Evolutionary conservation across 768 basidiomycete genomes (phyloP).

Genomic region (Astraeus odoratus): DNA sequence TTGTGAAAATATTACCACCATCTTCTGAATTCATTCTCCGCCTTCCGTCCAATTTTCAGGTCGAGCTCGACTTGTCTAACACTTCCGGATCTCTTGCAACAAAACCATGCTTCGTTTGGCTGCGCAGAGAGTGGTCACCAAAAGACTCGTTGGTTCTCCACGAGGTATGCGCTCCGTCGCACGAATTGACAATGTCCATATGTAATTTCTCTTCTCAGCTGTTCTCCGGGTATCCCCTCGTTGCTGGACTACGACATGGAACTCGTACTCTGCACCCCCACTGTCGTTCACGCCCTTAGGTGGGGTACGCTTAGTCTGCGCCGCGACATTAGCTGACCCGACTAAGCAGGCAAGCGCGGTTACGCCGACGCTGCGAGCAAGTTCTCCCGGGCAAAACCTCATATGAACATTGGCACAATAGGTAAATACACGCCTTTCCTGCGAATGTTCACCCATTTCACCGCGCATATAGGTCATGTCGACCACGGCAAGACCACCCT

Average conservation of each 20-base stretch:
- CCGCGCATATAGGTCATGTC: constrained; percentile 60
- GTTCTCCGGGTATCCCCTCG: constrained; percentile 10
- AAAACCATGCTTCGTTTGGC: constrained; percentile 26
- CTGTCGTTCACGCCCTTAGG: constrained; percentile 6
- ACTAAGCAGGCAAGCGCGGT: constrained; percentile 34
- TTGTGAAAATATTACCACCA: too few species aligned
- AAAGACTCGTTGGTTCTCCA: constrained; percentile 10
- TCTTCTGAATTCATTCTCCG: constrained; percentile 23
- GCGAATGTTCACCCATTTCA: constrained; percentile 11
- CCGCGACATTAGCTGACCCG: constrained; percentile 5
- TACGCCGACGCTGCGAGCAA: constrained; percentile 62
- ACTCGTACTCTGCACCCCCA: constrained; percentile 1
- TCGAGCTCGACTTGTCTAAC: not conserved
- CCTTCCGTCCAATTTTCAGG: constrained; percentile 9
- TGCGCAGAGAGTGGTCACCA: constrained; percentile 15
- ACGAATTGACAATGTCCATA: not conserved
- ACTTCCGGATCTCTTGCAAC: too few species aligned
- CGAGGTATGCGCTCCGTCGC: constrained; percentile 2
- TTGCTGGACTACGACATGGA: constrained; percentile 11
- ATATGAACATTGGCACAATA: constrained; percentile 95
- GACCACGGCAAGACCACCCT: constrained; percentile 99
- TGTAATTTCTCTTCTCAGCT: not conserved
- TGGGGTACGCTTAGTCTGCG: constrained; percentile 22
- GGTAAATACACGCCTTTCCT: constrained; percentile 33
- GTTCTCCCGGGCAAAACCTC: constrained; percentile 74